These are phyloP conservation scores for Planoprotostelium fungivorum DNA, from an alignment of 78 protist genomes.

Conservation along the genomic window DNA sequence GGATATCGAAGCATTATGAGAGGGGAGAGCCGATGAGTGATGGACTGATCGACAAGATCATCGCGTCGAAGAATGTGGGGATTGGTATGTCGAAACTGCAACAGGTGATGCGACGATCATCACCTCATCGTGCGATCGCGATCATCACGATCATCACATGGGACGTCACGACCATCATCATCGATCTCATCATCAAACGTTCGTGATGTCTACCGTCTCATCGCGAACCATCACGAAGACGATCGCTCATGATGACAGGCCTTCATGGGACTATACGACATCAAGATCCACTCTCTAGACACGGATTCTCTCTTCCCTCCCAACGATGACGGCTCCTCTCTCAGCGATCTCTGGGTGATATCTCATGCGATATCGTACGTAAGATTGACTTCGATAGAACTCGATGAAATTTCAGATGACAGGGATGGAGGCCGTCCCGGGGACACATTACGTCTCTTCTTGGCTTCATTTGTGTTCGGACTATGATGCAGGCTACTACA, in stretches of 20 bases:
- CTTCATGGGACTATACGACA: neutral
- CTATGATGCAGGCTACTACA: neutral
- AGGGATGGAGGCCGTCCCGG: neutral
- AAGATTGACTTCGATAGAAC: neutral
- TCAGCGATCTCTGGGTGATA: neutral
- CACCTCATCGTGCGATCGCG: neutral
- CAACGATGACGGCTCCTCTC: neutral
- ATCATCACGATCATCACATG: no score
- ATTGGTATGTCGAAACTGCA: constrained; percentile 9
- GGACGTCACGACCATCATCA: no score
- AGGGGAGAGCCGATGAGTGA: neutral
- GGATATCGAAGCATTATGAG: neutral
- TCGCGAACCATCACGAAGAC: no score
- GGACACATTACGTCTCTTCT: neutral
- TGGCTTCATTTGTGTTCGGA: neutral
- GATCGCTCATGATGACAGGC: neutral
- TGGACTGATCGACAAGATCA: neutral
- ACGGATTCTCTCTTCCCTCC: neutral
- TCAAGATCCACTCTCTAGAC: neutral
- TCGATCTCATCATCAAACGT: no score
- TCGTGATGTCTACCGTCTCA: no score
- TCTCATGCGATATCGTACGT: neutral
- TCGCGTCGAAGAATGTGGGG: constrained; percentile 17
- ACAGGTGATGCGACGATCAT: constrained; percentile 11
- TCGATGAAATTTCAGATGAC: neutral